Conservation (phyloP, 805 yeast species). For the Ogataea parapolymorpha region DNA sequence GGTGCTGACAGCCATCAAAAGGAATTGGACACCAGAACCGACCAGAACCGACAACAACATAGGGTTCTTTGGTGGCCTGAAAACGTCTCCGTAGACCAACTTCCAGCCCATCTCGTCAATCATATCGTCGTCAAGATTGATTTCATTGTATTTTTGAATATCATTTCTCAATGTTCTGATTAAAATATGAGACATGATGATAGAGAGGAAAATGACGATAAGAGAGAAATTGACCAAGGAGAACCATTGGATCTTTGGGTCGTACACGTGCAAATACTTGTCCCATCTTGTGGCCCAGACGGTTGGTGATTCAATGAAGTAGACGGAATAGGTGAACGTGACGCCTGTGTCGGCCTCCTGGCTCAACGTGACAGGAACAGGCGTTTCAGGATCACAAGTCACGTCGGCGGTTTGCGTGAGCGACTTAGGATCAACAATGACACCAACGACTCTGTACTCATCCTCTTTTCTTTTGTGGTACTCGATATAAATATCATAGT, state of each 20-base stretch:
- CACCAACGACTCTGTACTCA: slow-evolving; percentile 87
- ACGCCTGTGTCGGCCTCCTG: slow-evolving; percentile 55
- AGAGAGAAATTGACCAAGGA: slow-evolving; percentile 83
- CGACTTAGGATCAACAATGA: slow-evolving; percentile 70
- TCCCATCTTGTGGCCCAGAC: slow-evolving; percentile 99
- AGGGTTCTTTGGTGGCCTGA: slow-evolving; percentile 73
- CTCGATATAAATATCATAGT: slow-evolving; percentile 73
- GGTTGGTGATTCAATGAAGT: slow-evolving; percentile 64
- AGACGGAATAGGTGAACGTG: slow-evolving; percentile 80
- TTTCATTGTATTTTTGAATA: slow-evolving; percentile 82
- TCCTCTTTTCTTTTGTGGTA: slow-evolving; percentile 72
- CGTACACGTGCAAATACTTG: slow-evolving; percentile 85
- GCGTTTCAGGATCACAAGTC: slow-evolving; percentile 17
- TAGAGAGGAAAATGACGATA: slow-evolving; percentile 71
- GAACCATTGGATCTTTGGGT: slow-evolving; percentile 94
- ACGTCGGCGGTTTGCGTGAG: slow-evolving; percentile 21
- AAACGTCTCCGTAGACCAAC: slow-evolving; percentile 90
- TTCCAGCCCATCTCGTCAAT: slow-evolving; percentile 98
- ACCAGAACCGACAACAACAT: slow-evolving; percentile 74
- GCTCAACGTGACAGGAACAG: slow-evolving; percentile 44
- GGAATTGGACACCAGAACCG: slow-evolving; percentile 85
- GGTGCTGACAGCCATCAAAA: slow-evolving; percentile 71
- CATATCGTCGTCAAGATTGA: slow-evolving; percentile 80
- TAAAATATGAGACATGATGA: slow-evolving; percentile 75
- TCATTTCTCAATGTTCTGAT: slow-evolving; percentile 79